Evolutionary conservation across 441 rosid species (phyloP), one percentile per base, ranked within the genome.

Genomic region (Bruguiera hainesii): DNA sequence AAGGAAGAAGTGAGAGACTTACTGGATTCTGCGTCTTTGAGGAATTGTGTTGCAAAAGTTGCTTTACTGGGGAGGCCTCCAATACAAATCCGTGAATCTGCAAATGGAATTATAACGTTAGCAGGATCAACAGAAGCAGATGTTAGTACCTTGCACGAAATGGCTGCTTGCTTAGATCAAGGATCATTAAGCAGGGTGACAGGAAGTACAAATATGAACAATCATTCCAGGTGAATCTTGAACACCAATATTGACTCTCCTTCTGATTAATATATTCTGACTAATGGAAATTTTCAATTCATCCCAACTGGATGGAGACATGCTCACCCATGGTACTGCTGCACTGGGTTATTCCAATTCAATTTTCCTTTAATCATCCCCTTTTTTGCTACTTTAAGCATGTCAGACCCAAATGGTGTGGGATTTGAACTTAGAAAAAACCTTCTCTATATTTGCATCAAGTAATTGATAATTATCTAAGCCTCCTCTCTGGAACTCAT

Each of bases 161-260:
- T 95, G 99, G 83, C 95, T 58, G 78, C 95, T 73, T 95, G 95
- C 72, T 85, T 95, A 28, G 99, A 90, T 62, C 98, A 90, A 73
- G 99, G 99, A 21, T 95, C 99, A 5, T 37, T 85, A 61, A 87
- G 88, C 77, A 83, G 99, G 68, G 99, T 98, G 70, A 95, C 99
- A 0, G 99, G 96, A 42, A 90, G 99, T 72, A 95, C 99, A 65
- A 95, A 95, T 77, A 95, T 92, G 99, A 95, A 95, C 79, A 90
- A 88, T 71, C 96, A 89, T 69, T 95, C 99, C 21, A 95, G 99
- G 99, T 89, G 64, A 39, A 63, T 61, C 42, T 61, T 52, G 20
- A 50, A 50, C 19, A n/a, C 55, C 35, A 52, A 50, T 0, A 23
- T 23, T 23, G 23, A 23, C 23, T 23, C 23, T 23, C 23, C 23